phyloP scores from a whole-genome alignment of 768 basidiomycete species.

The Suillus luteus region DNA sequence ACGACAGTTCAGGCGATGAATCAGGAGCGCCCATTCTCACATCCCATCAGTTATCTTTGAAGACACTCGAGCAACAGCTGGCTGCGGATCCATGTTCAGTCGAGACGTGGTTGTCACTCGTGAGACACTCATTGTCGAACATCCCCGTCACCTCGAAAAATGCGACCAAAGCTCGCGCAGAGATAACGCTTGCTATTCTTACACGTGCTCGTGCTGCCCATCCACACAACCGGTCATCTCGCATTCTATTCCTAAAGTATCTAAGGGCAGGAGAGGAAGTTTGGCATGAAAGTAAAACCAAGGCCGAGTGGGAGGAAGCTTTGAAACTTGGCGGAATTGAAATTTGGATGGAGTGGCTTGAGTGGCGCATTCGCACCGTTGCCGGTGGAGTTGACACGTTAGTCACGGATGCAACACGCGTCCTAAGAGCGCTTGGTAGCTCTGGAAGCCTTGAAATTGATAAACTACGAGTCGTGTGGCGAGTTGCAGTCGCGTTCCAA shows the following conservation, averaged over 20 bases:
- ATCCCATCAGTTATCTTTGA: slow-evolving; percentile 61
- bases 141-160: slow-evolving; percentile 69
- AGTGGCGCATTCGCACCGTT: slow-evolving; percentile 63
- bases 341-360: slow-evolving; percentile 80
- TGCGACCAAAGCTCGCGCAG: slow-evolving; percentile 64
- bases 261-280: slow-evolving; percentile 73
- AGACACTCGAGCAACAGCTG: slow-evolving; percentile 58
- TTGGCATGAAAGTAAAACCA: slow-evolving; percentile 59
- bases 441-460: slow-evolving; percentile 50
- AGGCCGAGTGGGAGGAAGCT: slow-evolving; percentile 70
- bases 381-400: slow-evolving; percentile 53
- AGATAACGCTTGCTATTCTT: slow-evolving; percentile 70
- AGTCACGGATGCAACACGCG: slow-evolving; percentile 51
- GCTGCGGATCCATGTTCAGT: slow-evolving; percentile 51
- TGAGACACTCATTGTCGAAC: slow-evolving; percentile 62
- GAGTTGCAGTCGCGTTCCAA: slow-evolving; percentile 59
- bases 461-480: slow-evolving; percentile 69
- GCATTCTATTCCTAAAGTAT: slow-evolving; percentile 58
- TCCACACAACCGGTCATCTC: slow-evolving; percentile 50
- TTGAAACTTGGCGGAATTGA: slow-evolving; percentile 52
- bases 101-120: slow-evolving; percentile 61
- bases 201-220: slow-evolving; percentile 62
- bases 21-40: slow-evolving; percentile 37
- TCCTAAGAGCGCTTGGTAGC: slow-evolving; percentile 43
- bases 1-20: slow-evolving; percentile 39